These are phyloP conservation scores for Coleophoma cylindrospora DNA, from an alignment of 2,329 filamentous ascomycete species.

Conservation along the genomic window DNA sequence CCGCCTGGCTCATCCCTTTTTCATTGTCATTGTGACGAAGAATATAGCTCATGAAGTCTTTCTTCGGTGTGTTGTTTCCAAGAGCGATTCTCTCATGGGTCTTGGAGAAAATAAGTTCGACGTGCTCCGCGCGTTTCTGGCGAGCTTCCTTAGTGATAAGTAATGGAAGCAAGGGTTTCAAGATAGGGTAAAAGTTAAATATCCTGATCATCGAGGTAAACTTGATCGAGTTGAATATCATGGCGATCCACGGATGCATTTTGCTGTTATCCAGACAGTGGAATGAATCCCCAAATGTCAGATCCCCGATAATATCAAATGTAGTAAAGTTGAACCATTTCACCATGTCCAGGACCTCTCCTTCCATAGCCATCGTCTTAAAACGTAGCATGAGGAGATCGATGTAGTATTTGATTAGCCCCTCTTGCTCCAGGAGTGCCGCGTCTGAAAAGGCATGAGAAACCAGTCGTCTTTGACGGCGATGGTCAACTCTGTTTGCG, in stretches of 20 bases:
- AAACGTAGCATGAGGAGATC: slow-evolving; percentile 1
- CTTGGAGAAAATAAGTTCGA: not conserved
- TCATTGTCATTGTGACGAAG: not conserved
- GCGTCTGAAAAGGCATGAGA: slow-evolving; percentile 22
- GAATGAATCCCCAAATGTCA: slow-evolving; percentile 25
- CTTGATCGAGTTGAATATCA: not conserved
- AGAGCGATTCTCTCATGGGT: not conserved
- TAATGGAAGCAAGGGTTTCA: not conserved
- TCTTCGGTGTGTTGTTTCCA: not conserved
- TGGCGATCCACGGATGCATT: slow-evolving; percentile 15
- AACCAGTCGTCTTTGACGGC: slow-evolving; percentile 16
- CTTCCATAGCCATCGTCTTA: not conserved
- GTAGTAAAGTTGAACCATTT: slow-evolving; percentile 26
- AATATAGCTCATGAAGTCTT: not conserved
- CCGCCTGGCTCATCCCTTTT: not conserved
- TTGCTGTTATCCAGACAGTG: slow-evolving; percentile 21
- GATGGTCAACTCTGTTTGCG: slow-evolving; percentile 9
- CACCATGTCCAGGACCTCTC: slow-evolving; percentile 14
- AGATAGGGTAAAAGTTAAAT: not conserved
- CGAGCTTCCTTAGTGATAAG: not conserved
- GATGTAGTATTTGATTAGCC: slow-evolving; percentile 15
- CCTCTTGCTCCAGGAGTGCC: slow-evolving; percentile 23
- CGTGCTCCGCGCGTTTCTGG: not conserved
- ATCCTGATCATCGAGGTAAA: not conserved
- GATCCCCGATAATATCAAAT: not conserved